These are phyloP conservation scores for Pseudogymnoascus sp. DNA, from an alignment of 2,329 filamentous ascomycete genomes.

Conservation along the genomic window DNA sequence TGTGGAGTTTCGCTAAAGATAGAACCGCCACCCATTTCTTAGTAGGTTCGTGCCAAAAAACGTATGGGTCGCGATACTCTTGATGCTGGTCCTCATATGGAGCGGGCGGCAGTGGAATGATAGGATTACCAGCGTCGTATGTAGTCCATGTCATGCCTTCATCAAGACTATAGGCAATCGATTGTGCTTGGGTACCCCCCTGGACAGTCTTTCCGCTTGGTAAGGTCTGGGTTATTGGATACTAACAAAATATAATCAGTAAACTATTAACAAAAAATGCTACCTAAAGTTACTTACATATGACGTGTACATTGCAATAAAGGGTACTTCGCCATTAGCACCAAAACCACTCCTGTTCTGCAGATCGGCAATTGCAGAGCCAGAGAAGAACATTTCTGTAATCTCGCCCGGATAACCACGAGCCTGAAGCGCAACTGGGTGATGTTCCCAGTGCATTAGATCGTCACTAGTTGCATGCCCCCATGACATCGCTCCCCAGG, in stretches of 20 bases:
- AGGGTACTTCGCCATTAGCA: conserved; percentile 43
- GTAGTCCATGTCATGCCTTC: conserved; percentile 50
- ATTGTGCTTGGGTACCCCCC: conserved; percentile 27
- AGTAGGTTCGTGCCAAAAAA: conserved; percentile 43
- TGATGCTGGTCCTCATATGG: conserved; percentile 11
- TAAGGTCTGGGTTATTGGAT: conserved; percentile 10
- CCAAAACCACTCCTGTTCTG: conserved; percentile 59
- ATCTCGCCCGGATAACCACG: conserved; percentile 27
- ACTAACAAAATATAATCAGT: neutral
- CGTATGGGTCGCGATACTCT: conserved; percentile 56
- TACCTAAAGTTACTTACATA: neutral
- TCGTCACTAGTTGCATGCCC: conserved; percentile 54
- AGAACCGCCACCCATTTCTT: conserved; percentile 47
- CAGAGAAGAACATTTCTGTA: conserved; percentile 35
- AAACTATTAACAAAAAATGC: neutral
- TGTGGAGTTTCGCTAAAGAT: conserved; percentile 42
- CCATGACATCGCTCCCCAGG: conserved; percentile 53
- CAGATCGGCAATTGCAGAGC: conserved; percentile 47
- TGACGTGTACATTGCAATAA: conserved; percentile 40
- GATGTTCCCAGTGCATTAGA: conserved; percentile 54
- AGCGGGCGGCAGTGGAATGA: conserved; percentile 31
- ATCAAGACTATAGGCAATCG: conserved; percentile 40
- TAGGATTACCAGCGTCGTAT: conserved; percentile 45
- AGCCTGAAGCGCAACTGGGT: conserved; percentile 44
- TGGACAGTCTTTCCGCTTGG: conserved; percentile 29